These are phyloP conservation scores for Stylonectria norvegica DNA, from an alignment of 2,329 filamentous ascomycete species.

Conservation along the genomic window DNA sequence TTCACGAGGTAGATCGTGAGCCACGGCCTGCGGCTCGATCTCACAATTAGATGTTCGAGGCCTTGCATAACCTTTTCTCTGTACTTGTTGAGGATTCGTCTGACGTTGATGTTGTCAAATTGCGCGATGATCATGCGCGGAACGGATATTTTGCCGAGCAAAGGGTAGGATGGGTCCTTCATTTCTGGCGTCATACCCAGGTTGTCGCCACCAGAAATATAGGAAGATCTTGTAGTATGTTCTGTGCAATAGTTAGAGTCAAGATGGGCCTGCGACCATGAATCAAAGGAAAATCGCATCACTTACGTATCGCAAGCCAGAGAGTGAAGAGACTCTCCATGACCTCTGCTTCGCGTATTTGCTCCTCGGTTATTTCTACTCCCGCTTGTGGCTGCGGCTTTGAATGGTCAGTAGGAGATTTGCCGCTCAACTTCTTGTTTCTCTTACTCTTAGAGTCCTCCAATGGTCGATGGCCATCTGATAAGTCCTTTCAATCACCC, in stretches of 20 bases:
- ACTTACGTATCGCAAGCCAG: conserved; percentile 48
- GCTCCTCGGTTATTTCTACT: conserved; percentile 6
- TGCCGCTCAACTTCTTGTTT: background rate
- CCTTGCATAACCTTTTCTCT: conserved; percentile 32
- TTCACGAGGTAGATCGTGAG: conserved; percentile 36
- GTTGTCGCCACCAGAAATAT: conserved; percentile 38
- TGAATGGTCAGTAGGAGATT: background rate
- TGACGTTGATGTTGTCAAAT: conserved; percentile 41
- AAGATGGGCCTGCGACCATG: background rate
- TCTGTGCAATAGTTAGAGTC: conserved; percentile 32
- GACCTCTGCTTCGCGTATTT: conserved; percentile 33
- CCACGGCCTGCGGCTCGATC: conserved; percentile 31
- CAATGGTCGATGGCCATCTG: conserved; percentile 17
- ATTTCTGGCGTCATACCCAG: conserved; percentile 38
- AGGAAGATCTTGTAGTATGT: conserved; percentile 43
- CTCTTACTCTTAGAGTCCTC: conserved; percentile 22
- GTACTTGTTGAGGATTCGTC: conserved; percentile 34
- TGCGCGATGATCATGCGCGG: conserved; percentile 46
- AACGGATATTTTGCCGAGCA: conserved; percentile 36
- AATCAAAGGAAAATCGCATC: background rate
- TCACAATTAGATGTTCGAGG: conserved; percentile 35
- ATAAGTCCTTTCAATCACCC: conserved; percentile 23
- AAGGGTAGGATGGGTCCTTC: conserved; percentile 36
- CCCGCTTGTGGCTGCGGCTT: background rate
- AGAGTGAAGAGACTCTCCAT: conserved; percentile 41